Evolutionary conservation across 345 rosid species (phyloP).

Genomic region (Rhodomyrtus tomentosa): DNA sequence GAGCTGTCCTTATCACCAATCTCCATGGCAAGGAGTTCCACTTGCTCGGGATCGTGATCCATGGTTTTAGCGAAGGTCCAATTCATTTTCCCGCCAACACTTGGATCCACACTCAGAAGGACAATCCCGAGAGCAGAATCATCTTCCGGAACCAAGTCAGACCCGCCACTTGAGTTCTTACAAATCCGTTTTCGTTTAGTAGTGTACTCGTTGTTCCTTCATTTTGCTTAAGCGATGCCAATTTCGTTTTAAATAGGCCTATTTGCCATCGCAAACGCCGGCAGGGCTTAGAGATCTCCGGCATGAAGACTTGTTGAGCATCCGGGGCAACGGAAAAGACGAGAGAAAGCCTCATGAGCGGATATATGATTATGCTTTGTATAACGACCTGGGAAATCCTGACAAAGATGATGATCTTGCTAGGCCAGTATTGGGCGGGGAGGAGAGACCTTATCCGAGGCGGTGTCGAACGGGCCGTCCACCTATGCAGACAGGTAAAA

Average conservation of each 20-base stretch:
- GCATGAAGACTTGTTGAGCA: constrained; percentile 48
- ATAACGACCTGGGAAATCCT: constrained; percentile 86
- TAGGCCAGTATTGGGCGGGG: constrained; percentile 54
- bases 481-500: constrained; percentile 42
- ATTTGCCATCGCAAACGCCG: constrained; percentile 66
- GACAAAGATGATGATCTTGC: constrained; percentile 55
- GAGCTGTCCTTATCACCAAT: constrained; percentile 67
- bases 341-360: constrained; percentile 64
- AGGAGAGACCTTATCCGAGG: constrained; percentile 78
- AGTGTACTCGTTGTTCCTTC: background rate
- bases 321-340: constrained; percentile 71
- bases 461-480: constrained; percentile 91
- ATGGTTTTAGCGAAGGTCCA: constrained; percentile 53
- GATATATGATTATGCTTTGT: constrained; percentile 66
- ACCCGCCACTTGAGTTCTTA: background rate
- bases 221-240: background rate
- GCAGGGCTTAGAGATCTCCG: constrained; percentile 63
- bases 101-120: constrained; percentile 68
- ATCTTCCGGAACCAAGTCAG: constrained; percentile 76
- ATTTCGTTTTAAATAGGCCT: constrained; percentile 28
- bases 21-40: constrained; percentile 63
- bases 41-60: constrained; percentile 51
- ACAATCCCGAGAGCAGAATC: constrained; percentile 65
- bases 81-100: constrained; percentile 66
- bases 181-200: background rate